Evolutionary conservation across 306 rosid genomes (phyloP).

Genomic region (Hippophae gyantsensis): DNA sequence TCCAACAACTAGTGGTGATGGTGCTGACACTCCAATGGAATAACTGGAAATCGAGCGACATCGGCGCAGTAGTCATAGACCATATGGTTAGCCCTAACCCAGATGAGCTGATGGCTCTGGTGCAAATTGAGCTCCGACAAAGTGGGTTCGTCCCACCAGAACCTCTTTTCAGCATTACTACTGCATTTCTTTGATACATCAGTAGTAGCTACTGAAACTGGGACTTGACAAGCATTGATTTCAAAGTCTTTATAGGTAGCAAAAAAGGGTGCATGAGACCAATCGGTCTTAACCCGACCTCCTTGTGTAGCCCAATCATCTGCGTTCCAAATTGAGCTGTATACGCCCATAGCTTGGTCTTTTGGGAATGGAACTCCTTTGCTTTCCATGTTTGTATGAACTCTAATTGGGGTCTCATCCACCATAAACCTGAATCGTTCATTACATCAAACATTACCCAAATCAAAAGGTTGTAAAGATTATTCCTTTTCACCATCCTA

Average conservation of each 20-base stretch:
- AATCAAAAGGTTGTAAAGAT: not conserved
- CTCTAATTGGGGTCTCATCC: constrained; percentile 80
- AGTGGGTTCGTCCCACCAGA: constrained; percentile 87
- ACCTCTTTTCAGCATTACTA: constrained; percentile 46
- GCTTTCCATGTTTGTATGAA: constrained; percentile 68
- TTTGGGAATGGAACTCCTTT: constrained; percentile 69
- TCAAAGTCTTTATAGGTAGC: constrained; percentile 62
- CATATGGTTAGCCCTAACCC: constrained; percentile 90
- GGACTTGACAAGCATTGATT: constrained; percentile 58
- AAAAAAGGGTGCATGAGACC: constrained; percentile 83
- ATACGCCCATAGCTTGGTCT: constrained; percentile 90
- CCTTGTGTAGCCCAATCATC: constrained; percentile 99
- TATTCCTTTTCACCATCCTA: not conserved
- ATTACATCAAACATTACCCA: not conserved
- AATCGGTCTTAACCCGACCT: constrained; percentile 83
- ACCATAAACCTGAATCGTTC: constrained; percentile 44
- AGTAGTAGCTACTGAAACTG: constrained; percentile 17
- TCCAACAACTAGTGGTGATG: constrained; percentile 40
- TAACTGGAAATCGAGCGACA: constrained; percentile 49
- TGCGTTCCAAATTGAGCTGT: constrained; percentile 92
- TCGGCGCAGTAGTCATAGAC: constrained; percentile 83
- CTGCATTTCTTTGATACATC: constrained; percentile 43
- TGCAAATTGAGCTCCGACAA: constrained; percentile 53
- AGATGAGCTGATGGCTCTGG: constrained; percentile 82
- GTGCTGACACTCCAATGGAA: constrained; percentile 67